Base-by-base conservation (phyloP, 495 filamentous ascomycete species). In the Glutinoglossum americanum region DNA sequence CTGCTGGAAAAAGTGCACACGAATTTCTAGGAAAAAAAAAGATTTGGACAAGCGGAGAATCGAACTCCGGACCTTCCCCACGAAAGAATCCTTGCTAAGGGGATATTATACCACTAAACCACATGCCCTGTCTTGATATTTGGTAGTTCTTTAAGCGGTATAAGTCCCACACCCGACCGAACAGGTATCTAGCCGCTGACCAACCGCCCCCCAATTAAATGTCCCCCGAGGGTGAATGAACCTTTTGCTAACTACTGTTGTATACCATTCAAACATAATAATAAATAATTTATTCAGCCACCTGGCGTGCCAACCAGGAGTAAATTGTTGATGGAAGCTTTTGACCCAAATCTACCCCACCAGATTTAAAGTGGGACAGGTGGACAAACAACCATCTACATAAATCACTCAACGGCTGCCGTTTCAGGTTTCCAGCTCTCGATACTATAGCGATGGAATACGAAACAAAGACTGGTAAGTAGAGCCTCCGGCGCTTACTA, bases 381-480 rank as follows among this genome's bases (percentile, higher is more conserved):
- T 41, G 37, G 37, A 9, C 5, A 41, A 4, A 41, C 15, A 7
- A 15, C 37, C 2, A 41, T 41, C 15, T 13, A 41, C 37, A 45
- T 45, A 45, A 45, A 45, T 45, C 41, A 45, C n/a, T 45, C 41
- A 45, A 45, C 19, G 5, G 10, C 41, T n/a, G 10, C 41, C 17
- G 19, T 19, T 23, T 10, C n/a, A 21, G n/a, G 3, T 23, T 13
- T 23, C n/a, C 41, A 45, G n/a, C 41, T 45, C 17, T 45, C 41
- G 37, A 41, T 45, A 45, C 41, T 21, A 45, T 21, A 45, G 21
- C 41, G 5, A 74, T 75, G 70, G 74, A 76, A 55, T 68, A 63
- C 62, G 72, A 74, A 59, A 65, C 72, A 11, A 72, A 72, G 58
- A 72, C 66, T 45, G 60, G 71, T 73, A 57, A 41, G 67, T 60